Conservation (phyloP, 495 filamentous ascomycete species). For the Terfezia claveryi region DNA sequence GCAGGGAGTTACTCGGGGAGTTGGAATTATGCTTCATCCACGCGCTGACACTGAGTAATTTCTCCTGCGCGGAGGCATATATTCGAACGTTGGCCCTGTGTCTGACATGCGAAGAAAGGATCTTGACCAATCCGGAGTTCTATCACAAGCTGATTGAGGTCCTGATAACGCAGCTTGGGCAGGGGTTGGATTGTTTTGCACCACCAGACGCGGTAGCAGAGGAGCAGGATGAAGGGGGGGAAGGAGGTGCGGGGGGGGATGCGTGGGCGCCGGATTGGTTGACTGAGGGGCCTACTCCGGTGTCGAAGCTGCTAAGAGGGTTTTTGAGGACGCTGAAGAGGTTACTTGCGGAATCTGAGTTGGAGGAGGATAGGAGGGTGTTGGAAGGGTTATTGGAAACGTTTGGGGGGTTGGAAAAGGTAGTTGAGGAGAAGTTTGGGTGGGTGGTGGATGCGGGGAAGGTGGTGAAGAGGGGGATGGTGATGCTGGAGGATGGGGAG, state of each 20-base stretch:
- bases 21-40: constrained; percentile 69
- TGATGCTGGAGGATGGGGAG: constrained; percentile 57
- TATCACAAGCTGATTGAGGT: constrained; percentile 38
- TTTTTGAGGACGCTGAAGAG: constrained; percentile 29
- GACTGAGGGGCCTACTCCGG: background rate
- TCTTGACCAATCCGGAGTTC: constrained; percentile 32
- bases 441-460: constrained; percentile 38
- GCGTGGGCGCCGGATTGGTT: background rate
- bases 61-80: constrained; percentile 78
- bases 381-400: constrained; percentile 24
- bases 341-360: constrained; percentile 1
- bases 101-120: constrained; percentile 43
- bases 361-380: constrained; percentile 11
- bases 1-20: constrained; percentile 51
- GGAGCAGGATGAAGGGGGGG: constrained; percentile 32
- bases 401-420: constrained; percentile 34
- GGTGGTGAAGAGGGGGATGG: constrained; percentile 38
- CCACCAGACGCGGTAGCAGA: constrained; percentile 29
- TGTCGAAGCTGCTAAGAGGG: constrained; percentile 25
- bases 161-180: constrained; percentile 47
- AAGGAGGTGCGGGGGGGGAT: constrained; percentile 23
- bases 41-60: constrained; percentile 59
- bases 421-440: constrained; percentile 34
- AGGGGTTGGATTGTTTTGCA: constrained; percentile 43
- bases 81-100: constrained; percentile 48